Percentiles rank a stretch among this genome's conserved stretches.
These are phyloP conservation scores for Pleomassaria siparia DNA, from an alignment of 2,329 filamentous ascomycete genomes.

Conservation along the genomic window DNA sequence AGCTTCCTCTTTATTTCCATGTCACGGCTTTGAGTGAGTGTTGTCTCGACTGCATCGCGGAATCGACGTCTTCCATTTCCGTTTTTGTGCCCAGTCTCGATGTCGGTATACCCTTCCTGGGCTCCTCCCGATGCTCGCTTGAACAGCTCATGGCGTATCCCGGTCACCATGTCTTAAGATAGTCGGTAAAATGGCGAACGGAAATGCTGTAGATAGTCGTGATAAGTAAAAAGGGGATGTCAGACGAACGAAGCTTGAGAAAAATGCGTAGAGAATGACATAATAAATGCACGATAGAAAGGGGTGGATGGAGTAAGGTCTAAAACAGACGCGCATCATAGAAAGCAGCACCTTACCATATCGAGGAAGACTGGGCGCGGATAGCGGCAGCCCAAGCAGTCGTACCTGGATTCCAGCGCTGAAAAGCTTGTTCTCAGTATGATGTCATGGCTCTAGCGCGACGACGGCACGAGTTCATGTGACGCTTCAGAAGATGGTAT, in stretches of 20 bases:
- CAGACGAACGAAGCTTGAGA: no score
- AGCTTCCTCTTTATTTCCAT: conserved; percentile 53
- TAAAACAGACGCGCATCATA: background rate
- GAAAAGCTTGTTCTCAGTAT: background rate
- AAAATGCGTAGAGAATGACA: no score
- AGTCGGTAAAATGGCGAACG: background rate
- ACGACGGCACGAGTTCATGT: background rate
- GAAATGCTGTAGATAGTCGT: no score
- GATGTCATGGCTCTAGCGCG: background rate
- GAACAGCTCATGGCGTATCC: background rate
- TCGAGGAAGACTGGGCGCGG: background rate
- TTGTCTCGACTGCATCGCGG: conserved; percentile 51
- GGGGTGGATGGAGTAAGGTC: background rate
- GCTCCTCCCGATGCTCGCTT: background rate
- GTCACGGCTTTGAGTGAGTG: conserved; percentile 49
- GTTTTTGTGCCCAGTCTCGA: conserved; percentile 37
- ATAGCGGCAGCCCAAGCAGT: background rate
- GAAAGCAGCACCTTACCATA: background rate
- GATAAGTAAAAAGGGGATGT: no score
- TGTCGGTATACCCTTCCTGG: conserved; percentile 21
- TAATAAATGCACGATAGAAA: no score
- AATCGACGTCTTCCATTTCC: conserved; percentile 38
- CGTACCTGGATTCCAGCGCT: background rate
- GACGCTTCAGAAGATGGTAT: background rate
- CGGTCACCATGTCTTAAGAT: background rate